phyloP scores from a whole-genome alignment of 352 stramenopile genomes.

The Globisporangium mamillatum region DNA sequence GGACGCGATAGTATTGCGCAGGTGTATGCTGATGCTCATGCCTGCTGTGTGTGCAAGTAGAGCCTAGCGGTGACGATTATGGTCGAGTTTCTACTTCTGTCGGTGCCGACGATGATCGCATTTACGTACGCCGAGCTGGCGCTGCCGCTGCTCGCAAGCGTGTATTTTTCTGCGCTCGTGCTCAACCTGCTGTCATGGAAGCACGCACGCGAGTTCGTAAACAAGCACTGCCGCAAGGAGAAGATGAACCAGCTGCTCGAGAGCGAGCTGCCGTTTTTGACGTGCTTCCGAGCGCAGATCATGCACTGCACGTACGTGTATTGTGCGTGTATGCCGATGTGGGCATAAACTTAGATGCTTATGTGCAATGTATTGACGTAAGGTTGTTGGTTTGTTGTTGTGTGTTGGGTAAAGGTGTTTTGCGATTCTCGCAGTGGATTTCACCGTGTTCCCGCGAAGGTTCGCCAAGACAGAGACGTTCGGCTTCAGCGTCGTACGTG shows the following conservation, averaged over 20 bases:
- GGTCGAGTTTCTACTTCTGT: constrained; percentile 67
- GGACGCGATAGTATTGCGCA: not conserved
- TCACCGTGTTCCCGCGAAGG: constrained; percentile 93
- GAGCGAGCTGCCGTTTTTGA: constrained; percentile 78
- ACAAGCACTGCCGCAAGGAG: constrained; percentile 79
- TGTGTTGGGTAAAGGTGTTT: constrained; percentile 46
- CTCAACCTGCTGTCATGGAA: constrained; percentile 64
- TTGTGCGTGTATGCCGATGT: not conserved
- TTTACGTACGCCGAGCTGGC: constrained; percentile 67
- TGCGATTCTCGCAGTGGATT: constrained; percentile 98
- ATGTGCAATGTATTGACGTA: not conserved
- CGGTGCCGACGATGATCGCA: constrained; percentile 67
- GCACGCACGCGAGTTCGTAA: constrained; percentile 67
- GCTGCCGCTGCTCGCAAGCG: constrained; percentile 47
- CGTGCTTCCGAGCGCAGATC: constrained; percentile 76
- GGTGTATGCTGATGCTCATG: not conserved
- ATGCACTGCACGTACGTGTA: constrained; percentile 76
- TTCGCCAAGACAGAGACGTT: constrained; percentile 95
- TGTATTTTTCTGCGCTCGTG: constrained; percentile 52
- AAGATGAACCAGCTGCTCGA: constrained; percentile 74
- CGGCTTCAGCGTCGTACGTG: constrained; percentile 91
- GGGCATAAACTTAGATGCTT: not conserved
- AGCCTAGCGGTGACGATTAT: constrained; percentile 49
- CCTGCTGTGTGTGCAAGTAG: constrained; percentile 16
- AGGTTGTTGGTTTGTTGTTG: not conserved